Evolutionary conservation across 1,284 basidiomycete genomes (phyloP).

Genomic region (Leccinum solheimii): DNA sequence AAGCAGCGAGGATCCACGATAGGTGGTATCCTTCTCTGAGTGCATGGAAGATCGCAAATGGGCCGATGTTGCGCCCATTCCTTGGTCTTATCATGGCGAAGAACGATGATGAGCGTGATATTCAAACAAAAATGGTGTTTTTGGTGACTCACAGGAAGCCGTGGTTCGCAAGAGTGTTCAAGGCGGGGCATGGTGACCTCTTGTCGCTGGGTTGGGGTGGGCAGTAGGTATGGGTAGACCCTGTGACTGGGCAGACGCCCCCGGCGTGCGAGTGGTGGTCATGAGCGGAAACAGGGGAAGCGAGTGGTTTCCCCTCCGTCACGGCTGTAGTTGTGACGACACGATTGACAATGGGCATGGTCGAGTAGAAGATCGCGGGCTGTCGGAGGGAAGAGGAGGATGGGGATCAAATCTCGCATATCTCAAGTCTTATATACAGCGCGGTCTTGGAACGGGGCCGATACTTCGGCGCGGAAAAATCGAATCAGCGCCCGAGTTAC

Average conservation of each 20-base stretch:
- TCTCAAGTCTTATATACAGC: conserved; percentile 11
- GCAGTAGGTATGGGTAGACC: conserved; percentile 24
- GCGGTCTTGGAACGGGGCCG: neutral
- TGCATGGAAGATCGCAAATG: conserved; percentile 29
- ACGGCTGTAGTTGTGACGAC: neutral
- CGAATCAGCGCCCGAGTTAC: neutral
- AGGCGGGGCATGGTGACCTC: conserved; percentile 51
- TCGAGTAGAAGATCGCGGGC: too few species aligned
- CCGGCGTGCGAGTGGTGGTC: conserved; percentile 26
- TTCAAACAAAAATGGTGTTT: neutral
- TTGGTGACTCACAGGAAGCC: conserved; percentile 40
- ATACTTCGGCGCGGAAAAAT: neutral
- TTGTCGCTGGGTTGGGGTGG: conserved; percentile 28
- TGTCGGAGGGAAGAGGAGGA: too few species aligned
- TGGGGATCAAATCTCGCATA: neutral
- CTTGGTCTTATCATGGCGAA: conserved; percentile 33
- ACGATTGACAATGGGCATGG: neutral
- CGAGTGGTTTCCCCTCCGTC: conserved; percentile 11
- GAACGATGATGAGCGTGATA: neutral
- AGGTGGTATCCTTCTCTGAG: conserved; percentile 39
- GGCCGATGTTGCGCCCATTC: conserved; percentile 33
- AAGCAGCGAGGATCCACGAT: conserved; percentile 34
- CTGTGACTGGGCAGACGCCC: conserved; percentile 25
- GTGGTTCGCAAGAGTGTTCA: conserved; percentile 49
- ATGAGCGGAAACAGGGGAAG: conserved; percentile 17